Evolutionary conservation across 2,329 filamentous ascomycete genomes (phyloP).

Genomic region (Cryphonectria carpinicola): DNA sequence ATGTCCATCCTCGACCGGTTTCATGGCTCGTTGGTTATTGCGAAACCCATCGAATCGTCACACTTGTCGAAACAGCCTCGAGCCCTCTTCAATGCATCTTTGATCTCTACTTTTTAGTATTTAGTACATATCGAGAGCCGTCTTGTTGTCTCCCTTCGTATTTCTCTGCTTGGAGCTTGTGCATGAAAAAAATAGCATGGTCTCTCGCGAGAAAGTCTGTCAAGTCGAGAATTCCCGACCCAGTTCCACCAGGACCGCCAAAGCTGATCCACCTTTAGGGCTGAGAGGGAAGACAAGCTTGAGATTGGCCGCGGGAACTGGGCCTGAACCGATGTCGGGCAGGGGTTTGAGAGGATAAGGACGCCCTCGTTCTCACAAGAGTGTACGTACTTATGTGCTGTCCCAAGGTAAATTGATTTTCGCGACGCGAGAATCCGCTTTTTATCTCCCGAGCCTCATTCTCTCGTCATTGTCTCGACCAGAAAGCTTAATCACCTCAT

Average conservation of each 20-base stretch:
- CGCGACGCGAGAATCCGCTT: constrained; percentile 27
- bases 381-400: neutral
- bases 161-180: too few relatives aligned
- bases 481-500: constrained; percentile 10
- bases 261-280: constrained; percentile 13
- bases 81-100: neutral
- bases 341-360: neutral
- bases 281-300: constrained; percentile 4
- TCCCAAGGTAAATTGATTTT: neutral
- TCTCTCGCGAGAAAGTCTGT: neutral
- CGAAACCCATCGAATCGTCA: too few relatives aligned
- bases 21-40: neutral
- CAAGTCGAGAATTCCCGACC: neutral
- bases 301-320: constrained; percentile 1
- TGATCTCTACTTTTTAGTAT: neutral
- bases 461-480: constrained; percentile 13
- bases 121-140: neutral
- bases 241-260: neutral
- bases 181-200: too few relatives aligned
- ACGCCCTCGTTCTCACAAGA: neutral
- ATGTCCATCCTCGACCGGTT: neutral
- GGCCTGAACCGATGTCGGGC: constrained; percentile 5
- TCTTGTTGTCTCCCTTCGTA: too few relatives aligned
- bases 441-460: constrained; percentile 20
- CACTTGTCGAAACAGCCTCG: neutral